A percentile compares a stretch with the other conserved stretches of the same genome.
phyloP scores from a whole-genome alignment of 768 basidiomycete species.

The Termitomyces sp. region DNA sequence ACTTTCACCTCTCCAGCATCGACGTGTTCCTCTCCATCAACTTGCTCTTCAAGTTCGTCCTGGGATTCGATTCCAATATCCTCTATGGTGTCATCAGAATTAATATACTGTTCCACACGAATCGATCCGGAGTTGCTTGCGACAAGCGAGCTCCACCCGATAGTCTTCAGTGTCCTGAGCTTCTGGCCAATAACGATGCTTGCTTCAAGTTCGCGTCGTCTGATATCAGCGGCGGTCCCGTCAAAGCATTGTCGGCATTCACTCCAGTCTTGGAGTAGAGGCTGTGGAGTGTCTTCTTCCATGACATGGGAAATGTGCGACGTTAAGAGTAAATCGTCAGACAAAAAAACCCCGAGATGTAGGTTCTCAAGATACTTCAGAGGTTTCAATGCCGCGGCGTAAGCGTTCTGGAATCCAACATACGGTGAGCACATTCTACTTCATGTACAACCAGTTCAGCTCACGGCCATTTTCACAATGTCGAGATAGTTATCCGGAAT shows the following conservation, averaged over 20 bases:
- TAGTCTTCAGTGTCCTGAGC: slow-evolving; percentile 34
- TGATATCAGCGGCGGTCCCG: slow-evolving; percentile 23
- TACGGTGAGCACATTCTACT: background rate
- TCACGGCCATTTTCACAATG: slow-evolving; percentile 44
- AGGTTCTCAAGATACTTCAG: slow-evolving; percentile 43
- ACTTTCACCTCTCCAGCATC: background rate
- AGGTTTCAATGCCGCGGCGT: slow-evolving; percentile 37
- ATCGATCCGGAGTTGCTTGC: slow-evolving; percentile 1
- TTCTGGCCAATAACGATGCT: slow-evolving; percentile 37
- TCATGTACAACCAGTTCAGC: slow-evolving; percentile 17
- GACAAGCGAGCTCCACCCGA: slow-evolving; percentile 53
- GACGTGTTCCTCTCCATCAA: background rate
- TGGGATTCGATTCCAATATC: slow-evolving; percentile 9
- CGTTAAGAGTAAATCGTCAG: slow-evolving; percentile 43
- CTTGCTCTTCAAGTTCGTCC: background rate
- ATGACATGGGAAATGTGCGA: slow-evolving; percentile 38
- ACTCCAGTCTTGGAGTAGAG: slow-evolving; percentile 21
- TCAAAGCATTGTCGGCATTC: slow-evolving; percentile 32
- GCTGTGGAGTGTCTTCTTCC: slow-evolving; percentile 19
- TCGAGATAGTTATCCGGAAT: slow-evolving; percentile 45
- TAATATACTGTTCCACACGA: slow-evolving; percentile 1
- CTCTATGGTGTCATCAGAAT: slow-evolving; percentile 13
- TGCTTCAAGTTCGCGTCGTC: slow-evolving; percentile 40
- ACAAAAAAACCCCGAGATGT: slow-evolving; percentile 60
- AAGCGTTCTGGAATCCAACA: slow-evolving; percentile 27